Conservation (phyloP, 1,284 basidiomycete species). For the Boletus mariae region DNA sequence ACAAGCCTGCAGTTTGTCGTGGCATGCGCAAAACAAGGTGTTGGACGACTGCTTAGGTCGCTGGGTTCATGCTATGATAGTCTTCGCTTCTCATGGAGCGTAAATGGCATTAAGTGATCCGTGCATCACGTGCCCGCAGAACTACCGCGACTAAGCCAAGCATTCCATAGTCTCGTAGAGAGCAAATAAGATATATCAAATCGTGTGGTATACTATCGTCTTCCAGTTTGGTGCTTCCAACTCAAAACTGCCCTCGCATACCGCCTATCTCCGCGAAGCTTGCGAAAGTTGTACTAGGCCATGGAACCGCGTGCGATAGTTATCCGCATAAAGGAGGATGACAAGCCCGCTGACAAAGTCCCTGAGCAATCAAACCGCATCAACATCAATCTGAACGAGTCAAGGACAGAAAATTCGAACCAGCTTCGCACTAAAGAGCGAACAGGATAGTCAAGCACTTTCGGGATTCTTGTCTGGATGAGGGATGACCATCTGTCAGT, state of each 20-base stretch:
- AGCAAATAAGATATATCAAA: constrained; percentile 14
- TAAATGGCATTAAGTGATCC: background rate
- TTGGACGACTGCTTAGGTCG: constrained; percentile 12
- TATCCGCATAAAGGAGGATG: constrained; percentile 71
- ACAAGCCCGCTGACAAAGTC: constrained; percentile 75
- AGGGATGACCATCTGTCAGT: constrained; percentile 81
- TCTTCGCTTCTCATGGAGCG: constrained; percentile 1
- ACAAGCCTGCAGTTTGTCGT: constrained; percentile 17
- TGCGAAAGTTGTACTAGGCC: constrained; percentile 44
- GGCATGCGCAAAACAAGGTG: constrained; percentile 20
- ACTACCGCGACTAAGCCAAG: background rate
- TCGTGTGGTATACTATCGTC: constrained; percentile 21
- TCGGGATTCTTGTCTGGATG: constrained; percentile 84
- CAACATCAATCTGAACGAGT: background rate
- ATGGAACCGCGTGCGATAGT: constrained; percentile 58
- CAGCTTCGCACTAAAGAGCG: constrained; percentile 79
- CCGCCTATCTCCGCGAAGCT: constrained; percentile 15
- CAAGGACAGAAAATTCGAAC: constrained; percentile 46
- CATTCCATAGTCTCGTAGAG: background rate
- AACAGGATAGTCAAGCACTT: constrained; percentile 82
- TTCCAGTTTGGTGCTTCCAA: background rate
- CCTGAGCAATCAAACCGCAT: constrained; percentile 42
- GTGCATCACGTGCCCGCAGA: constrained; percentile 17
- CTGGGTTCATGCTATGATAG: constrained; percentile 15
- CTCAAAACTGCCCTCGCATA: background rate